Percentiles rank a stretch among this genome's conserved stretches.
These are phyloP conservation scores for Rubroshorea leprosula DNA, from an alignment of 345 rosid species.

Conservation along the genomic window DNA sequence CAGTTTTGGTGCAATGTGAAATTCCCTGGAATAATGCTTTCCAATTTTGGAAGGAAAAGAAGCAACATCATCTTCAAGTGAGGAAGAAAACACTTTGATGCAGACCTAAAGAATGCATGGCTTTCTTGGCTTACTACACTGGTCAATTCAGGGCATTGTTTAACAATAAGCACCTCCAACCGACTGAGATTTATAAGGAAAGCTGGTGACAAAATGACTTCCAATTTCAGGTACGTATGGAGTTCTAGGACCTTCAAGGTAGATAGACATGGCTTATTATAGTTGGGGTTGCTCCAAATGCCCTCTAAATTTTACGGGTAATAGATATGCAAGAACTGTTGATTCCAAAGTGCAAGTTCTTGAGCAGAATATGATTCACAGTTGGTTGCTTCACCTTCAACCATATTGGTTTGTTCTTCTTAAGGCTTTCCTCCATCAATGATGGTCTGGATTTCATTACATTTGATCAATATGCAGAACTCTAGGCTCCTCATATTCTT, in stretches of 20 bases:
- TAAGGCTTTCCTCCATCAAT: no score
- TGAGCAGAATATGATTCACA: no score
- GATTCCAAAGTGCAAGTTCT: neutral
- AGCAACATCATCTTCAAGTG: conserved; percentile 2
- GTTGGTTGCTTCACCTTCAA: no score
- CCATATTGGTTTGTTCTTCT: no score
- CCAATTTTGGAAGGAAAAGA: conserved; percentile 9
- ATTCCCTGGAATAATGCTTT: no score
- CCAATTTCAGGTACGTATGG: neutral
- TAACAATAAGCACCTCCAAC: conserved; percentile 8
- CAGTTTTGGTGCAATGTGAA: conserved; percentile 5
- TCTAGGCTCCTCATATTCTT: neutral
- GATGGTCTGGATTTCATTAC: neutral
- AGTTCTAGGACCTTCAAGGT: conserved; percentile 15
- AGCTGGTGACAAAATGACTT: conserved; percentile 3
- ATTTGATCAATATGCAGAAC: neutral
- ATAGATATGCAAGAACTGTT: conserved; percentile 12
- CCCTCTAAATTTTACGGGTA: neutral
- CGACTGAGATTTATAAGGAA: neutral
- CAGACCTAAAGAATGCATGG: neutral
- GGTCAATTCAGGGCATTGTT: conserved; percentile 4
- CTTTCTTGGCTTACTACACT: neutral
- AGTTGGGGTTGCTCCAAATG: conserved; percentile 18
- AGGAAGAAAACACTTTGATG: neutral
- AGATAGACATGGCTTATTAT: neutral